Base-by-base conservation (phyloP, 768 basidiomycete species). In the Termitomyces titanicus region DNA sequence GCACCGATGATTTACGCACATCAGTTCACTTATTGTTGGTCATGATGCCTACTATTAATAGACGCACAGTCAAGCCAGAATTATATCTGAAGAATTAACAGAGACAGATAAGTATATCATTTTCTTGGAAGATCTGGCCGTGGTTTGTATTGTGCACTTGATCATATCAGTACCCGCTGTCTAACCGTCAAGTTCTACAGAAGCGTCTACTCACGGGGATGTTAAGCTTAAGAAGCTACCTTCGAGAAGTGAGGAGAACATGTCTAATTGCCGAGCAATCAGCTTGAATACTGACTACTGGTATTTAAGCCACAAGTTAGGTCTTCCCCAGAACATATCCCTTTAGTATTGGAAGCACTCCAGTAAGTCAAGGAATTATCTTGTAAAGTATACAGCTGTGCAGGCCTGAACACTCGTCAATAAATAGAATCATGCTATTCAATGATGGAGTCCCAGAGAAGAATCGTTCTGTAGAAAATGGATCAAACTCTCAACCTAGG, bases 61-160 rank as follows among this genome's bases (percentile, higher is more conserved):
- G 47, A 3, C 3, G 3, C 11, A n/a, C 24, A 48, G 34, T 24
- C 34, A 48, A n/a, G 34, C 47, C 15, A 35, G 34, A 25, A 48
- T 35, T 3, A 5, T 0, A 0, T 15, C 47, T n/a, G 47, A 48
- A 48, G 33, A 34, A n/a, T 33, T 25, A 9, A 1, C 33, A 1
- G 22, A 25, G 22, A 48, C 22, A 2, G 1, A 10, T n/a, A 5
- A n/a, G 24, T 13, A 10, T 11, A 47, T 35, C 10, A 47, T 47
- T 9, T 1, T 1, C 0, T 20, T 13, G 8, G 47, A 35, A 7
- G 9, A 17, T 0, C 2, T 3, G 22, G 17, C 20, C 4, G 1
- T 33, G 48, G 48, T 38, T 3, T 29, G 29, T 24, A 12, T 17
- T 1, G 2, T 25, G 17, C 15, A 5, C 3, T 48, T 24, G 10